Base-by-base conservation (phyloP, 306 rosid genomes). In the Pueraria montana region DNA sequence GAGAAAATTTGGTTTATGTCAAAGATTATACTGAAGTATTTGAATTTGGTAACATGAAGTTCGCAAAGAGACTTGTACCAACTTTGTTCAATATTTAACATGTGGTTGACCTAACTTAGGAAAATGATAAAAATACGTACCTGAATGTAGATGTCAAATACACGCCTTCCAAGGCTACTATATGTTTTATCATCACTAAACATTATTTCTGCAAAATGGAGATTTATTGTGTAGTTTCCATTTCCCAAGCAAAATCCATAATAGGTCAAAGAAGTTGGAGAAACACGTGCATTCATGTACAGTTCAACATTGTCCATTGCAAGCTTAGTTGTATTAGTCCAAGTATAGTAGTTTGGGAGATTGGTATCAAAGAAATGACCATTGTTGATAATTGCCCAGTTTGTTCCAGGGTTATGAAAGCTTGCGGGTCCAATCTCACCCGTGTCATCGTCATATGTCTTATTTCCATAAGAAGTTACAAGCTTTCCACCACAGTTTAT, bases 271-370 rank as follows among this genome's bases (percentile, higher is more conserved):
- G 93, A 89, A 65, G 38, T 78, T 5, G 96, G 89, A 76, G 97
- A 90, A 86, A 90, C 82, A 7, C 93, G 96, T 66, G 97, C 97
- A 26, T 43, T 82, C 75, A 30, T 72, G 72, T 93, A 93, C 24
- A 91, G 82, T 56, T 87, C 68, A 66, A 86, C 82, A 72, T 82
- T 46, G 6, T 65, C 59, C 75, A 86, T 21, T 3, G 77, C 20
- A 30, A 89, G 89, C 46, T 13, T 65, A 4, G 88, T 75, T 69
- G 65, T 1, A 82, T 86, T 91, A 8, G 68, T 53, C 65, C 9
- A 18, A 2, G 6, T 53, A 59, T 80, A 86, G 70, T 26, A 61
- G 34, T 85, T 82, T 7, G n/a, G 0, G 8, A 0, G 42, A 24
- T 32, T 65, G 67, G 76, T 79, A 72, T 89, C 93, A n/a, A 77